A percentile compares a stretch with the other conserved stretches of the same genome.
Conservation (phyloP, 1,139 yeast species). For the Diutina rugosa region DNA sequence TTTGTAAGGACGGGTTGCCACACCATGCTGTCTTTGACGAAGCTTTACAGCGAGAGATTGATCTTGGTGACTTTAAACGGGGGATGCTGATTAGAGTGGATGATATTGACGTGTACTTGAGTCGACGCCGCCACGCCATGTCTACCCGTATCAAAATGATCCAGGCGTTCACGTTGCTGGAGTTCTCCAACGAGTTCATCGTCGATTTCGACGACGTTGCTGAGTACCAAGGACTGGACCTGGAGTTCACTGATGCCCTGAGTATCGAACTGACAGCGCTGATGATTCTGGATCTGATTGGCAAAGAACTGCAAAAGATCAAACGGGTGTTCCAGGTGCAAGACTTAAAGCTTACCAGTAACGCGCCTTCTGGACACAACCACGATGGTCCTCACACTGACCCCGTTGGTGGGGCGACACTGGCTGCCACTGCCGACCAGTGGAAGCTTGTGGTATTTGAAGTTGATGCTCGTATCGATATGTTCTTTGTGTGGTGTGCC, state of each 20-base stretch:
- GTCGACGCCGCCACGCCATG: conserved; percentile 10
- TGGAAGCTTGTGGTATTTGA: conserved; percentile 15
- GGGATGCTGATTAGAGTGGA: conserved; percentile 22
- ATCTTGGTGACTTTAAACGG: conserved; percentile 26
- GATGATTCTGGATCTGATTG: not conserved
- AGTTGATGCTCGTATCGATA: conserved; percentile 26
- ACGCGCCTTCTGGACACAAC: not conserved
- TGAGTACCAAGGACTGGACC: conserved; percentile 9
- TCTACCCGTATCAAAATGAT: conserved; percentile 11
- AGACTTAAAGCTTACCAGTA: conserved; percentile 11
- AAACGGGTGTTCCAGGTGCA: conserved; percentile 21
- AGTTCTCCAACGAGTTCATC: conserved; percentile 21
- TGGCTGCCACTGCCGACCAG: not conserved
- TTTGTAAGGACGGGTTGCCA: conserved; percentile 32
- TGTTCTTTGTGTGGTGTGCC: conserved; percentile 31
- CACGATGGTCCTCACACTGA: not conserved
- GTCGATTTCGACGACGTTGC: conserved; percentile 23
- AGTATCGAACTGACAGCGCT: conserved; percentile 13
- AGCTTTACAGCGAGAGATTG: conserved; percentile 13
- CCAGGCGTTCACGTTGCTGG: conserved; percentile 27
- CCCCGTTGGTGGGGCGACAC: not conserved
- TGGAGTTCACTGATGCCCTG: conserved; percentile 23
- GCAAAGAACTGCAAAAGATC: conserved; percentile 12
- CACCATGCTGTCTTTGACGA: conserved; percentile 16
- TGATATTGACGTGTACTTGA: conserved; percentile 13